A percentile compares a stretch with the other conserved stretches of the same genome.
phyloP scores from a whole-genome alignment of 1,284 basidiomycete species.

The Coniferiporia sulphurascens region DNA sequence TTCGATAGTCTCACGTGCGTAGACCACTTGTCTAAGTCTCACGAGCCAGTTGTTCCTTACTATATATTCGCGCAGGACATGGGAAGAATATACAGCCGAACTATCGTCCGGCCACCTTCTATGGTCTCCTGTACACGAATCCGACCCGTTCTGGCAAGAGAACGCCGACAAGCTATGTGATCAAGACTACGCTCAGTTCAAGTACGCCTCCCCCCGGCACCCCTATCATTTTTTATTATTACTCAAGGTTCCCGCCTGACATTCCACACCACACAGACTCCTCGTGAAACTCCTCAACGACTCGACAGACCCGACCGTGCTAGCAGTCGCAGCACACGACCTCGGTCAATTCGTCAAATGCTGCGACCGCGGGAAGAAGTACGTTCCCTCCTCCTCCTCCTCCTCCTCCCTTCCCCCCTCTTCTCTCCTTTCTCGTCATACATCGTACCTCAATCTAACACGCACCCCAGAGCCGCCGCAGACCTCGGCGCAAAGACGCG shows the following conservation, averaged over 20 bases:
- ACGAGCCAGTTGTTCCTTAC: neutral
- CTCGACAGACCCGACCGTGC: constrained; percentile 68
- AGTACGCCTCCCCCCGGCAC: constrained; percentile 41
- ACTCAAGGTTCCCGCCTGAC: neutral
- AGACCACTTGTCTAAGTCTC: neutral
- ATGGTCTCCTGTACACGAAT: constrained; percentile 94
- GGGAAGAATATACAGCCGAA: constrained; percentile 94
- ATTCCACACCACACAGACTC: constrained; percentile 39
- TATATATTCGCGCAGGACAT: constrained; percentile 57
- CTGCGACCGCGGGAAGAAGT: constrained; percentile 89
- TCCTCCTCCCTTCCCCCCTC: constrained; percentile 10
- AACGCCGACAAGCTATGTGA: constrained; percentile 85
- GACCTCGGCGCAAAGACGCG: constrained; percentile 85
- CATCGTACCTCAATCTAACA: neutral
- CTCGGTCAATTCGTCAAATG: constrained; percentile 92
- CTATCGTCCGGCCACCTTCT: constrained; percentile 85
- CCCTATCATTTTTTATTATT: constrained; percentile 1
- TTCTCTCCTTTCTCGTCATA: constrained; percentile 7
- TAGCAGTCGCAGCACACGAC: constrained; percentile 89
- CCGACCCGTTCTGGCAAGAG: constrained; percentile 97
- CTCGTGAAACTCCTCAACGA: constrained; percentile 70
- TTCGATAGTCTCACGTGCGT: constrained; percentile 87
- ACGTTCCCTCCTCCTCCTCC: constrained; percentile 24
- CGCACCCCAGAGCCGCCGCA: constrained; percentile 57
- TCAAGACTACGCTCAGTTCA: constrained; percentile 73